Evolutionary conservation across 1,284 basidiomycete genomes (phyloP).

Genomic region (Dichomitus squalens): DNA sequence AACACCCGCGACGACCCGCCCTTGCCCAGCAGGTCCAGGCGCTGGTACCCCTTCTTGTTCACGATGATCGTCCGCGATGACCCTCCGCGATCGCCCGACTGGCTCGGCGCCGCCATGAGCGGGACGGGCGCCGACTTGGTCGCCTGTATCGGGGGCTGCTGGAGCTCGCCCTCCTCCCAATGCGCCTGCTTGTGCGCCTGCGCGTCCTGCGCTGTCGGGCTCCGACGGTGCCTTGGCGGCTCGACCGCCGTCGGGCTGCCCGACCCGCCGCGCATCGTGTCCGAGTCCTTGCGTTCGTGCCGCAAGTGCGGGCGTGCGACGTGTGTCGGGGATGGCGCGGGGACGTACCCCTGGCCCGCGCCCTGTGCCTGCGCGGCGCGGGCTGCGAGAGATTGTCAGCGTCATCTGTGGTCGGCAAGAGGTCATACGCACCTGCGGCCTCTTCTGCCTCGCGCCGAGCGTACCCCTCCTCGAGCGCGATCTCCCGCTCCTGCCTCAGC

Average conservation of each 20-base stretch:
- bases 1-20: constrained; percentile 95
- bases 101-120: not conserved
- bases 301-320: constrained; percentile 32
- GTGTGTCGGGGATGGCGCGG: constrained; percentile 37
- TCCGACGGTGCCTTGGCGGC: constrained; percentile 48
- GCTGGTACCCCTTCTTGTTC: constrained; percentile 81
- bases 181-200: constrained; percentile 32
- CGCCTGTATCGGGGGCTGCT: constrained; percentile 10
- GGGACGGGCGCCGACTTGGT: not conserved
- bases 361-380: constrained; percentile 5
- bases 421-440: constrained; percentile 21
- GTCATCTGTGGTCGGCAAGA: not conserved
- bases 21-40: constrained; percentile 86
- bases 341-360: constrained; percentile 27
- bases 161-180: constrained; percentile 14
- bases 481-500: constrained; percentile 47
- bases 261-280: constrained; percentile 53
- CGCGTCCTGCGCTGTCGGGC: constrained; percentile 65
- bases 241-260: constrained; percentile 45
- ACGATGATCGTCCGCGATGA: constrained; percentile 31
- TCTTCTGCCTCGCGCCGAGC: constrained; percentile 40
- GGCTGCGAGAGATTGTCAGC: constrained; percentile 12
- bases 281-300: constrained; percentile 72
- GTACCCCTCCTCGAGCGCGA: constrained; percentile 43
- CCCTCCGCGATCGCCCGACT: not conserved